Conservation (phyloP, 192 early-diverging fungal species). For the Obelidium mucronatum region DNA sequence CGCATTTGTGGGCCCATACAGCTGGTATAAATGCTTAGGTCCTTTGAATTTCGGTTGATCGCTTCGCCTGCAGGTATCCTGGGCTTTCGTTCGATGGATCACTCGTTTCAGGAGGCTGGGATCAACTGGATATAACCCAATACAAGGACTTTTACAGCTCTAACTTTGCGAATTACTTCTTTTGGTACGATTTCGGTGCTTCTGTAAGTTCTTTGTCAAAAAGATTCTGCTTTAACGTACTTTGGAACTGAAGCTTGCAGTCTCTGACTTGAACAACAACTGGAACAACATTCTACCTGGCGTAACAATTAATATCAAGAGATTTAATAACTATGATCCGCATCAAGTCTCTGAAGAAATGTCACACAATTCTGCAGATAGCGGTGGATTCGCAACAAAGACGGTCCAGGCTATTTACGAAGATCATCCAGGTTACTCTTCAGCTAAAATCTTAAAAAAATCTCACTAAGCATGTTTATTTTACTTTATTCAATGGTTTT, state of each 20-base stretch:
- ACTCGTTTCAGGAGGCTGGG: background rate
- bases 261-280: background rate
- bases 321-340: background rate
- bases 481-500: too few species aligned
- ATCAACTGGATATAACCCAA: background rate
- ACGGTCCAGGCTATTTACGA: background rate
- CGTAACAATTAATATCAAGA: background rate
- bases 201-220: background rate
- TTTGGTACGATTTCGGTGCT: background rate
- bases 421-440: background rate
- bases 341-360: background rate
- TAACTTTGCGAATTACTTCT: background rate
- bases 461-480: too few species aligned
- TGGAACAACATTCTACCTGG: background rate
- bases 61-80: background rate
- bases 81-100: background rate
- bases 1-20: background rate
- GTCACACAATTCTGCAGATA: background rate
- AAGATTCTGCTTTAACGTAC: background rate
- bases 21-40: background rate
- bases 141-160: background rate
- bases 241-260: background rate
- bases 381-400: background rate
- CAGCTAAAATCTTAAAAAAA: too few species aligned
- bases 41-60: background rate